These are phyloP conservation scores for Fusarium papillatum DNA, from an alignment of 2,329 filamentous ascomycete species.

Conservation along the genomic window DNA sequence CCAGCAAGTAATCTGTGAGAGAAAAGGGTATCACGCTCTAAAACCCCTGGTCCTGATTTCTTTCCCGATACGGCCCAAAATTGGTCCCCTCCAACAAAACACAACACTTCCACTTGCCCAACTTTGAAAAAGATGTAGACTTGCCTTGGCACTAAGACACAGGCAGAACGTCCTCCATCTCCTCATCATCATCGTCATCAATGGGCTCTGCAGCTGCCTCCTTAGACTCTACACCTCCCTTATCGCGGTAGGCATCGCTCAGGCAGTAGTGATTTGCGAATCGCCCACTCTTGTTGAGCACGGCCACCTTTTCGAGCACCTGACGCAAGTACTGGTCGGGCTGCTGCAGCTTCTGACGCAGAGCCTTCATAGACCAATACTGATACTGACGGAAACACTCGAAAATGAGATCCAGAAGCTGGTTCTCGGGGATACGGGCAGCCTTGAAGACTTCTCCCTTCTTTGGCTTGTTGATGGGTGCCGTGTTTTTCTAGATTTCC, in stretches of 20 bases:
- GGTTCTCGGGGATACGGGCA: conserved; percentile 89
- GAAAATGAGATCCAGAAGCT: conserved; percentile 89
- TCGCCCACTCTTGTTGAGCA: conserved; percentile 84
- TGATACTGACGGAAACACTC: conserved; percentile 86
- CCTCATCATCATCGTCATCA: conserved; percentile 76
- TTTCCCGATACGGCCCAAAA: conserved; percentile 23
- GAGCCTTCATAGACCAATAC: conserved; percentile 94
- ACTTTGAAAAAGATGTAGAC: background rate
- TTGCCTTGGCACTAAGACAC: conserved; percentile 29
- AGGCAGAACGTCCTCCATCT: conserved; percentile 83
- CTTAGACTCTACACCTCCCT: conserved; percentile 60
- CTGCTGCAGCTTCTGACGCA: conserved; percentile 84
- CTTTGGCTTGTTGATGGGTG: conserved; percentile 66
- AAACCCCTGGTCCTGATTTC: conserved; percentile 33
- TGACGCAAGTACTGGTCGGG: conserved; percentile 95
- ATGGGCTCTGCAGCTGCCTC: conserved; percentile 67
- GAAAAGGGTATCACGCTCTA: conserved; percentile 47
- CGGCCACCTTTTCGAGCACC: conserved; percentile 85
- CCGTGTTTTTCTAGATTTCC: conserved; percentile 63
- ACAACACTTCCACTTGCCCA: background rate
- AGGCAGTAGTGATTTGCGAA: conserved; percentile 91
- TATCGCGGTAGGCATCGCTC: conserved; percentile 67
- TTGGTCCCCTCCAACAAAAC: background rate
- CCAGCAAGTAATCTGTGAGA: conserved; percentile 20
- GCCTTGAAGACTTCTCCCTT: conserved; percentile 83